A percentile compares a stretch with the other conserved stretches of the same genome.
Evolutionary conservation across 2,329 filamentous ascomycete genomes (phyloP).

Genomic region (Diaporthe citri): DNA sequence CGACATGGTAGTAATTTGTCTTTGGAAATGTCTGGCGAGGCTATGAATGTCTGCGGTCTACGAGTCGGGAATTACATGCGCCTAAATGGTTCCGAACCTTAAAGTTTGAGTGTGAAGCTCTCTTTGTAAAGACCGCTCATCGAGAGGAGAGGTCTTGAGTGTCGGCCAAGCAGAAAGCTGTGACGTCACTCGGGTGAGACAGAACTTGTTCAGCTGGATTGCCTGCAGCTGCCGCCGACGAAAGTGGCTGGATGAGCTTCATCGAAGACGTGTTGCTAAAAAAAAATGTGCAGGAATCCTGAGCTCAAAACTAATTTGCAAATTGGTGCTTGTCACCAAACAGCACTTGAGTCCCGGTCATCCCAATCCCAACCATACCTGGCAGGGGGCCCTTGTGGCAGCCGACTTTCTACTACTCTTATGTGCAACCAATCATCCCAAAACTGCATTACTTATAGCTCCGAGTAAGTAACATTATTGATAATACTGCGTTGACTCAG

Average conservation of each 20-base stretch:
- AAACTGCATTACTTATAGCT: too few species aligned
- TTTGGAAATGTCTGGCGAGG: too few species aligned
- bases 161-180: neutral
- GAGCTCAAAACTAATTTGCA: neutral
- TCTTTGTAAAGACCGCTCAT: neutral
- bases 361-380: neutral
- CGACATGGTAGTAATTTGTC: constrained; percentile 54
- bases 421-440: too few species aligned
- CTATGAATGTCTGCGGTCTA: neutral
- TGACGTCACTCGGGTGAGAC: constrained; percentile 15
- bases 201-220: neutral
- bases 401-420: too few species aligned
- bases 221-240: neutral
- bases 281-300: too few species aligned
- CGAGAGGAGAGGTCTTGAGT: neutral
- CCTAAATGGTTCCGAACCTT: neutral
- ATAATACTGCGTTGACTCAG: too few species aligned
- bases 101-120: neutral
- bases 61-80: neutral
- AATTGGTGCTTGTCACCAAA: neutral
- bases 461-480: too few species aligned
- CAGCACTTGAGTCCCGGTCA: neutral
- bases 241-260: neutral
- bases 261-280: neutral
- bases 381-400: too few species aligned